Evolutionary conservation across 2,329 filamentous ascomycete genomes (phyloP).

Genomic region (Coleophoma eucalyptorum): DNA sequence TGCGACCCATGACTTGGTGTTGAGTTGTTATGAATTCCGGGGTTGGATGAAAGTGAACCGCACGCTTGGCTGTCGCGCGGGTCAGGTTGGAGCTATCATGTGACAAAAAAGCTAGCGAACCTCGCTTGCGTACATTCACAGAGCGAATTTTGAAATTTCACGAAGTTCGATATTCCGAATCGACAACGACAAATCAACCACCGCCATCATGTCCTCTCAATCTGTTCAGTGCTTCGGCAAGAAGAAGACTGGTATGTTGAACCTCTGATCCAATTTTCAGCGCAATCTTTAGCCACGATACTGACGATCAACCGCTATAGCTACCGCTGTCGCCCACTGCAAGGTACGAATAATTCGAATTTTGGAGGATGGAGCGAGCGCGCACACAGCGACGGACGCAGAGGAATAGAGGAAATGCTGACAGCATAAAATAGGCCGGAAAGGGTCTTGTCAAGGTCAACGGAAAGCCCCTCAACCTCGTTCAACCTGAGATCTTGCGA

Average conservation of each 20-base stretch:
- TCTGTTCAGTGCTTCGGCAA: conserved; percentile 99
- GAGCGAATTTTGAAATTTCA: neutral
- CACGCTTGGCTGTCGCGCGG: neutral
- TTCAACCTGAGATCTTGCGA: conserved; percentile 94
- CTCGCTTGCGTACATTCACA: neutral
- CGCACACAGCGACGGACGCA: neutral
- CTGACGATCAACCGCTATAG: conserved; percentile 38
- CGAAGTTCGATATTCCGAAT: neutral
- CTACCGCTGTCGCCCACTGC: conserved; percentile 72
- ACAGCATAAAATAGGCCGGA: conserved; percentile 50
- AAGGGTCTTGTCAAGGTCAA: conserved; percentile 98
- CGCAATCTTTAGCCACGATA: conserved; percentile 7
- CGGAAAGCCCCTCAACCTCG: conserved; percentile 89
- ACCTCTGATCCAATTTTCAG: neutral
- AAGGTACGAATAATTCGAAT: conserved; percentile 50
- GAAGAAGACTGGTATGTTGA: conserved; percentile 62
- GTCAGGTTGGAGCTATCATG: neutral
- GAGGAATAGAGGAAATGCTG: conserved; percentile 12
- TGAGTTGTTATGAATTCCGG: neutral
- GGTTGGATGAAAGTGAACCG: neutral
- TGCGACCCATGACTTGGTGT: too few relatives aligned
- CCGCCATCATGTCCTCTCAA: conserved; percentile 52
- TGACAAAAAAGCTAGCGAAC: neutral
- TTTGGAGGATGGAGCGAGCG: neutral
- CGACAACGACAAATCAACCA: conserved; percentile 5